phyloP scores from a whole-genome alignment of 1,139 yeast genomes.

The Blastobotrys elegans region DNA sequence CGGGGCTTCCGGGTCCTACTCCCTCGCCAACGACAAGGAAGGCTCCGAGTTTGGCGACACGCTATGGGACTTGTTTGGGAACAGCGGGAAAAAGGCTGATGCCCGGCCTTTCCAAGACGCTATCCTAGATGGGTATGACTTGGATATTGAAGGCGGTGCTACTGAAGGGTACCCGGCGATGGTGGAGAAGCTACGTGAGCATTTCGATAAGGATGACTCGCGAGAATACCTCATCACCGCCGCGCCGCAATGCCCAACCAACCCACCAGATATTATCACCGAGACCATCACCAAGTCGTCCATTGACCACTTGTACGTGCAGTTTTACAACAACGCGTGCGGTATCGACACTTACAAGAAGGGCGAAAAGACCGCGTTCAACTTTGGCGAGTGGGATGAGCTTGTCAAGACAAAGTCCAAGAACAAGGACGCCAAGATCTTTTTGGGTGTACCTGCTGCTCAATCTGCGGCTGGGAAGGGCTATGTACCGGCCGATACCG shows the following conservation, averaged over 20 bases:
- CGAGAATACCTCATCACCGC: slow-evolving; percentile 69
- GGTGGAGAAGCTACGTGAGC: slow-evolving; percentile 47
- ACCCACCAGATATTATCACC: slow-evolving; percentile 68
- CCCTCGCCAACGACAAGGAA: slow-evolving; percentile 48
- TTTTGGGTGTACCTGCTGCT: slow-evolving; percentile 69
- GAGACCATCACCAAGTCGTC: slow-evolving; percentile 59
- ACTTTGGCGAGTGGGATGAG: slow-evolving; percentile 77
- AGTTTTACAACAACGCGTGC: slow-evolving; percentile 90
- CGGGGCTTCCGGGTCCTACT: slow-evolving; percentile 58
- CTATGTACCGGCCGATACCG: slow-evolving; percentile 41
- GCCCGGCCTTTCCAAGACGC: slow-evolving; percentile 65
- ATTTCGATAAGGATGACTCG: slow-evolving; percentile 41
- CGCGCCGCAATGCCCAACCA: slow-evolving; percentile 92
- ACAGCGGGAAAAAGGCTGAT: slow-evolving; percentile 66
- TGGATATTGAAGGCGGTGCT: slow-evolving; percentile 57
- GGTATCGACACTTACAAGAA: slow-evolving; percentile 38
- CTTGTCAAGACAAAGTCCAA: slow-evolving; percentile 71
- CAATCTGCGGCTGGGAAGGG: slow-evolving; percentile 65
- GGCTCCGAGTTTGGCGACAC: slow-evolving; percentile 68
- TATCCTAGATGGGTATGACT: slow-evolving; percentile 63
- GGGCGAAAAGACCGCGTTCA: slow-evolving; percentile 51
- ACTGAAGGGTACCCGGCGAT: slow-evolving; percentile 51
- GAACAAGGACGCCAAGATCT: slow-evolving; percentile 56
- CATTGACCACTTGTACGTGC: slow-evolving; percentile 82
- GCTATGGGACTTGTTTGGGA: slow-evolving; percentile 79